Conservation (phyloP, 2,329 filamentous ascomycete species). For the Byssochlamys sp. region DNA sequence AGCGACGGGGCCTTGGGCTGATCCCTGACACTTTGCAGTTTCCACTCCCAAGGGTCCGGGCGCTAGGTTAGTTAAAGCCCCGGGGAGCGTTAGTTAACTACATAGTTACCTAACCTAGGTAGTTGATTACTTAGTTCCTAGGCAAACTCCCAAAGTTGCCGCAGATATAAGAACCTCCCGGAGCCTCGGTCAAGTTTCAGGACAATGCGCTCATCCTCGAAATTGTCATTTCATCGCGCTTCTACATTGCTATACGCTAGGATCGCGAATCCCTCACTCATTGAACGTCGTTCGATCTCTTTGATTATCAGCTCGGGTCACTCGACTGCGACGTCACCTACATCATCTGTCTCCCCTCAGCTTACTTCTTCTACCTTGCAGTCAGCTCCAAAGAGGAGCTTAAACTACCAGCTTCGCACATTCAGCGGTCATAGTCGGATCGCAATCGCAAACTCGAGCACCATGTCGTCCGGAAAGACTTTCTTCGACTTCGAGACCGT, state of each 20-base stretch:
- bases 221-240: neutral
- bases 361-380: neutral
- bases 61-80: neutral
- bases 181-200: neutral
- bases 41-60: neutral
- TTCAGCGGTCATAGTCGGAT: neutral
- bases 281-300: neutral
- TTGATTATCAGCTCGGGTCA: neutral
- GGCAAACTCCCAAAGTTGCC: neutral
- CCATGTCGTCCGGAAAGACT: slow-evolving; percentile 48
- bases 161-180: neutral
- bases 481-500: slow-evolving; percentile 53
- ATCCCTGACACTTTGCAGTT: no score
- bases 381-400: neutral
- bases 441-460: slow-evolving; percentile 9
- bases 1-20: no score
- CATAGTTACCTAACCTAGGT: no score
- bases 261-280: neutral
- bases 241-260: neutral
- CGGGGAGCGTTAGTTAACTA: no score
- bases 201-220: neutral
- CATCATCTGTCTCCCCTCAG: neutral
- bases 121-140: no score
- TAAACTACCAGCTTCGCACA: neutral
- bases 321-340: neutral